Evolutionary conservation across 2,329 filamentous ascomycete genomes (phyloP).

Genomic region (Laburnicola sp.): DNA sequence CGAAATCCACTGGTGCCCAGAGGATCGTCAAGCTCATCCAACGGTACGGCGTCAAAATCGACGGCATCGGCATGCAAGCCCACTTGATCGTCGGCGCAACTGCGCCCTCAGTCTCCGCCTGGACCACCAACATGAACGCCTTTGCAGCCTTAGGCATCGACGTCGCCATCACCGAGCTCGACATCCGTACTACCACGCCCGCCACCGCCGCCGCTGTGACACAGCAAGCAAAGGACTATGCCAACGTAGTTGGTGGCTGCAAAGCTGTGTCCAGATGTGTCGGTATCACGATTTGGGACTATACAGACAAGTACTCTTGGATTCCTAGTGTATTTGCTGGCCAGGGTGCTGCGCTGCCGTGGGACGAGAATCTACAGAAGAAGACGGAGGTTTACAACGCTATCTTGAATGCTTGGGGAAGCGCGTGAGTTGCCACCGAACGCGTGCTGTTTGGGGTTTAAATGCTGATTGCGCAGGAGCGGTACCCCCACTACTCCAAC

Average conservation of each 20-base stretch:
- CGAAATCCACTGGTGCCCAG: conserved; percentile 45
- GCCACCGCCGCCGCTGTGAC: conserved; percentile 47
- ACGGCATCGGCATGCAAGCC: conserved; percentile 66
- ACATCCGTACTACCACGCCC: conserved; percentile 58
- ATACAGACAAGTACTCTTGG: conserved; percentile 42
- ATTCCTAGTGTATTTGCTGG: conserved; percentile 43
- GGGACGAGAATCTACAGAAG: conserved; percentile 37
- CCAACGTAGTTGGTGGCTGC: conserved; percentile 43
- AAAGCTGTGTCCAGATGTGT: conserved; percentile 43
- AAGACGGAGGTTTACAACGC: conserved; percentile 44
- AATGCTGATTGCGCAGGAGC: too few species aligned
- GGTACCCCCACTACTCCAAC: too few species aligned
- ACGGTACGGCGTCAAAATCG: conserved; percentile 54
- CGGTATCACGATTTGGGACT: conserved; percentile 53
- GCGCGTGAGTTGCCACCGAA: too few species aligned
- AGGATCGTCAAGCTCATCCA: conserved; percentile 46
- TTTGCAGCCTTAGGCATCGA: conserved; percentile 60
- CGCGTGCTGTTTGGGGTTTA: too few species aligned
- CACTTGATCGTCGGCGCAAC: conserved; percentile 60
- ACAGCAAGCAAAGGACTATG: conserved; percentile 56
- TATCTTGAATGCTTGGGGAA: too few species aligned
- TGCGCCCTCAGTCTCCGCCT: conserved; percentile 39
- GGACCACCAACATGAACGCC: conserved; percentile 51
- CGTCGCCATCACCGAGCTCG: conserved; percentile 65
- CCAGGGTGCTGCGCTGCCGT: conserved; percentile 44